A percentile compares a stretch with the other conserved stretches of the same genome.
phyloP scores from a whole-genome alignment of 192 early-diverging fungal species.

The Podila clonocystis region DNA sequence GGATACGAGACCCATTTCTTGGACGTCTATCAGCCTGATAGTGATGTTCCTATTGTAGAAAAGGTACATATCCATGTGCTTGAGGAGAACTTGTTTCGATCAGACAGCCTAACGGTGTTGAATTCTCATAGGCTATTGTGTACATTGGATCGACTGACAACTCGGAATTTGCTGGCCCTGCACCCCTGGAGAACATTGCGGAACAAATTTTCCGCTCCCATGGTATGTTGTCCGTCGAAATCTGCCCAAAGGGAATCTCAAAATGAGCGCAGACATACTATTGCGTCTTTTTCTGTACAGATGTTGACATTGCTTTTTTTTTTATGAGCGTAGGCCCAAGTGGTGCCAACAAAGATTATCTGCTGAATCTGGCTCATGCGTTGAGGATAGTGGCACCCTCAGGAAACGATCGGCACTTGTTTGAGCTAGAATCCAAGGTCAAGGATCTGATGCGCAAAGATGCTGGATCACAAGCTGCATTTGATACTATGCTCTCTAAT shows the following conservation, averaged over 20 bases:
- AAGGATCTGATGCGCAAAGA: conserved; percentile 42
- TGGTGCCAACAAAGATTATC: conserved; percentile 76
- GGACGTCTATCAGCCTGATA: conserved; percentile 64
- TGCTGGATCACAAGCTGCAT: conserved; percentile 38
- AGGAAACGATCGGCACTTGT: conserved; percentile 68
- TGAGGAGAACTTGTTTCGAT: too few species aligned
- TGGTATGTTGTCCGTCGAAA: conserved; percentile 45
- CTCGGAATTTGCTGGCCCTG: conserved; percentile 80
- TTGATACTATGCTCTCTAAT: conserved; percentile 26
- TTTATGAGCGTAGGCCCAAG: conserved; percentile 62
- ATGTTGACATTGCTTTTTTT: conserved; percentile 1
- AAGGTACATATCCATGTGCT: conserved; percentile 47
- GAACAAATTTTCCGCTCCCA: conserved; percentile 68
- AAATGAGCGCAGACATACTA: background rate
- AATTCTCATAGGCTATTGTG: conserved; percentile 66
- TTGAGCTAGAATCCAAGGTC: conserved; percentile 64
- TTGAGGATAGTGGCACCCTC: conserved; percentile 60
- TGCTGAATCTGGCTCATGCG: conserved; percentile 71
- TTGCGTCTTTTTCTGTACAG: background rate
- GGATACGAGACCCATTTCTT: conserved; percentile 79
- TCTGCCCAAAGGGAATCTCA: too few species aligned
- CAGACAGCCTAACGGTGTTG: background rate
- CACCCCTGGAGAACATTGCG: conserved; percentile 68
- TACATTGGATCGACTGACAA: conserved; percentile 84
- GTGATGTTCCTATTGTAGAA: conserved; percentile 54